phyloP scores from a whole-genome alignment of 2,329 filamentous ascomycete genomes.

The Neocucurbitaria cava region DNA sequence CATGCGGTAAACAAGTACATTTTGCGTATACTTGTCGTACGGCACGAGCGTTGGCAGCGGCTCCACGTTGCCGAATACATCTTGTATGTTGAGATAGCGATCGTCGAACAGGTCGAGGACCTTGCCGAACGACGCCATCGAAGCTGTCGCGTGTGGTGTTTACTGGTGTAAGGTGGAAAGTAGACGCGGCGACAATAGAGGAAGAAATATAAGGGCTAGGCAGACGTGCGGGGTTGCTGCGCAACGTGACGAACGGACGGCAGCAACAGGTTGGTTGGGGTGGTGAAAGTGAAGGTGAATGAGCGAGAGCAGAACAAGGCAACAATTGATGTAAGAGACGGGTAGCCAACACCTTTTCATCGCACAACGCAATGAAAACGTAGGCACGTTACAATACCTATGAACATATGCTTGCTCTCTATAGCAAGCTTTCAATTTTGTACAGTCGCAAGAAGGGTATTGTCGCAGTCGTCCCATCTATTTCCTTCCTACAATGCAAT shows the following conservation, averaged over 20 bases:
- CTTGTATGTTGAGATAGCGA: constrained; percentile 38
- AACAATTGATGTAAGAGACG: neutral
- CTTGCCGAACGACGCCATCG: constrained; percentile 39
- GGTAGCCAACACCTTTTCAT: neutral
- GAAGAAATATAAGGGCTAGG: constrained; percentile 4
- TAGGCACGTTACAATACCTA: neutral
- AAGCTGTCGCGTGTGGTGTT: neutral
- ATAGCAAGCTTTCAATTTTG: constrained; percentile 2
- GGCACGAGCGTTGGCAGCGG: constrained; percentile 40
- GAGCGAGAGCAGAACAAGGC: neutral
- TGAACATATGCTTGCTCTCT: constrained; percentile 8
- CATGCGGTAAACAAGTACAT: constrained; percentile 37
- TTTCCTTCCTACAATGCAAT: neutral
- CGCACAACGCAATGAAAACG: constrained; percentile 1
- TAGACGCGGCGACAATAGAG: neutral
- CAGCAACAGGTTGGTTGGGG: too few relatives aligned
- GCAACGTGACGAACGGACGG: constrained; percentile 11
- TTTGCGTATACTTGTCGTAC: constrained; percentile 35
- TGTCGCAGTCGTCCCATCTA: constrained; percentile 9
- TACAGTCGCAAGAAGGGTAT: constrained; percentile 28
- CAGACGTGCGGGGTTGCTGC: constrained; percentile 4
- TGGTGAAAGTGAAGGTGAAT: neutral
- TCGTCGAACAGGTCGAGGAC: constrained; percentile 42
- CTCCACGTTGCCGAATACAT: constrained; percentile 39
- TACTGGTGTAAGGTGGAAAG: neutral